Evolutionary conservation across 1,284 basidiomycete genomes (phyloP), one percentile per base, ranked within the genome.

Genomic region (Macrocybe sp.): DNA sequence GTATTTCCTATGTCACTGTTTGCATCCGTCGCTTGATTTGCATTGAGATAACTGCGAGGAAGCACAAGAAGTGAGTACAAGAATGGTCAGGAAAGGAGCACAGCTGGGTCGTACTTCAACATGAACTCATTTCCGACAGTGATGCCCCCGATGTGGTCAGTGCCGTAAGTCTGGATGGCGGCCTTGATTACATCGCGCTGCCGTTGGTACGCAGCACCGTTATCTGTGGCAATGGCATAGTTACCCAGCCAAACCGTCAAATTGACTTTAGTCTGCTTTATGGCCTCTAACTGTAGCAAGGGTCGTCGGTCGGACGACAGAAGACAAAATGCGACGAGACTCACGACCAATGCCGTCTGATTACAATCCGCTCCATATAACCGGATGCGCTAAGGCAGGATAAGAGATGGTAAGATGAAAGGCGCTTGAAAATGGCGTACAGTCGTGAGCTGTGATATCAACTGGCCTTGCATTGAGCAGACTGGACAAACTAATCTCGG

Each of bases 161-260:
- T 76, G 34, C 95, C 95, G 64, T 88, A 97, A 2, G 77, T 85
- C 59, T 84, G 64, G 52, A 98, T 69, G 11, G 86, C 89, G 7
- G 72, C 66, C 51, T 81, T 68, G 52, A 96, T 79, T 33, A 72
- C 69, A 50, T 78, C 73, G 35, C 81, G 78, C 67, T 98, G 95
- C 41, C 86, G 75, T 1, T 65, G 55, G 63, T 92, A 97, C 2
- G 55, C 57, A 2, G 86, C 83, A 0, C 73, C 69, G 29, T 75
- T 70, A 51, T 86, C 80, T 53, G 86, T 82, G 34, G 85, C 62
- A 7, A 74, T 56, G 29, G 76, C 74, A 64, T 85, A 97, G 59
- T 90, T 91, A 30, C 85, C 95, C n/a, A 93, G 74, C 67, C 75
- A 97, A 10, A 97, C 88, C 7, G 69, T 72, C 80, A 98, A 77